Evolutionary conservation across 2,329 filamentous ascomycete genomes (phyloP), one percentile per base, ranked within the genome.

Genomic region (Camillea tinctor): DNA sequence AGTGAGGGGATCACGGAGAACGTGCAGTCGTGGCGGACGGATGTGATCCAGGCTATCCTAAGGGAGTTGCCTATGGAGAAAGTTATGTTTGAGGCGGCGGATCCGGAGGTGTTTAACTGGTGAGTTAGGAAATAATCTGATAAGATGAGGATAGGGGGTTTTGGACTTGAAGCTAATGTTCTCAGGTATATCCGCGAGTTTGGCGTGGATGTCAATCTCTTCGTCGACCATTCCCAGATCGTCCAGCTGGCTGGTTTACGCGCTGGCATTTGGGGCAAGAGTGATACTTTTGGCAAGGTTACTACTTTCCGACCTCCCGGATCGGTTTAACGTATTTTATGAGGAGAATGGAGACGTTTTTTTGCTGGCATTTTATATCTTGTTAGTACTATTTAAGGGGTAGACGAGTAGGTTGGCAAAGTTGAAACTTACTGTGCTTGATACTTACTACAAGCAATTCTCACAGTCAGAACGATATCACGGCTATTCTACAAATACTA

Each of bases 1-100:
- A 84, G 81, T n/a, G 82, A 85, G 70, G 82, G 82, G 0, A 85
- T 85, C 63, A 85, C 82, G 0, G 82, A 84, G 73, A 85, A 84
- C 56, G 81, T 85, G 6, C 74, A 71, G 55, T 75, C 70, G 8
- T 84, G 83, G 83, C 73, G 81, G 58, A 85, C 81, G 2, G 82
- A 85, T 64, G 81, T 84, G 2, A 81, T 85, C 17, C 80, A 81
- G 49, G 69, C 71, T 24, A 82, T 84, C 50, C 73, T 85, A 71
- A 77, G 78, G 56, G 81, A 84, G 53, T 59, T 84, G 20, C 80
- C 81, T 0, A 62, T 72, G 11, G 81, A 85, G 61, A 80, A 77
- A 20, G 80, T 85, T 59, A 85, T 85, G 82, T 84, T 85, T 65
- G 82, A 85, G 69, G 82, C 82, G 4, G 83, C 81, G 1, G 81